Base-by-base conservation (phyloP, 1,139 yeast genomes). In the Candida buenavistaensis region DNA sequence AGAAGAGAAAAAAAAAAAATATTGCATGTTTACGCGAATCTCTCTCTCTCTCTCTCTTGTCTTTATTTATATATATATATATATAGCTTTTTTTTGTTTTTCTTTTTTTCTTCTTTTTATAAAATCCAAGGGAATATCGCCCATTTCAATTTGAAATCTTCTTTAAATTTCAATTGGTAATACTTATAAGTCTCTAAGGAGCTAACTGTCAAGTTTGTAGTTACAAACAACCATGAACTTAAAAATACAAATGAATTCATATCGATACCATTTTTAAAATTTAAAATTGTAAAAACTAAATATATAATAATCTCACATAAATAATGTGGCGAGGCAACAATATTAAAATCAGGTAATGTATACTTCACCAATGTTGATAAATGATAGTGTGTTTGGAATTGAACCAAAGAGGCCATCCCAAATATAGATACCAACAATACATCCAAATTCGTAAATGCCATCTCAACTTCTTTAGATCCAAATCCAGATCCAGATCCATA, bases 271-370 rank as follows among this genome's bases (percentile, higher is more conserved):
- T 53, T 41, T 15, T 41, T 41, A 6, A 47, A 19, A 24, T 55
- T 41, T 10, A 64, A 44, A 5, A 54, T 36, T 3, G 56, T 42
- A 7, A 68, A 39, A 1, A 76, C 52, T 0, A 67, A 30, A 49
- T 90, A 90, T 13, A 89, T 73, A 19, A 75, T 38, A 2, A 86
- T 62, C 52, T 90, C 97, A 47, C 84, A 85, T 12, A 82, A 64
- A 50, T 89, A 90, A 55, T 90, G 97, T 0, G 97, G 90, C 48
- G 89, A 82, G 9, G 83, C 71, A 2, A 77, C 68, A 10, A 51
- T 49, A 26, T 56, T 70, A 26, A 57, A 56, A 0, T 53, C 51
- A 0, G 97, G 97, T 22, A 76, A 52, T 0, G 80, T 64, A 57
- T 90, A 90, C 55, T 89, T 89, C 14, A 62, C 62, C 26, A 88